Base-by-base conservation (phyloP, 768 basidiomycete genomes). In the Boletellus sp. region DNA sequence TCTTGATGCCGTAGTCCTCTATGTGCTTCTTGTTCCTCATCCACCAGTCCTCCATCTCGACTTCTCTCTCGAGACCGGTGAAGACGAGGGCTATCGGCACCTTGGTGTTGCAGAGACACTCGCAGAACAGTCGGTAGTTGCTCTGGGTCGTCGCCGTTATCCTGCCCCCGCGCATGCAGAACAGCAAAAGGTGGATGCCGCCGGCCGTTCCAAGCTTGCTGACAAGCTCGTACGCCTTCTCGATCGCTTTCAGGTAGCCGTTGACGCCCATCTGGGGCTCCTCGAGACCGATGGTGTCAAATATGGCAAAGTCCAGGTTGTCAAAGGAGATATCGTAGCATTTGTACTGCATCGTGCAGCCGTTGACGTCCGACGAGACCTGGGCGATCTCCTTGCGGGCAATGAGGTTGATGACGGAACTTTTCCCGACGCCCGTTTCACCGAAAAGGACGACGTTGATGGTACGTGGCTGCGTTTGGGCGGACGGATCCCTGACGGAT, bases 111-210 rank as follows among this genome's bases (percentile, higher is more conserved):
- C 76, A 77, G 26, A 77, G 70, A 22, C 70, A 64, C 17, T 76
- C 68, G 31, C 60, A 55, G 55, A 75, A 74, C 17, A 76, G 51
- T 24, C 57, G 51, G 53, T 73, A 77, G 48, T 75, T 77, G 54
- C 66, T 64, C 43, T 67, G 63, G 35, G 64, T 58, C 0, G 68
- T 60, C 16, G 68, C 63, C 31, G 64, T 70, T 59, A 75, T 66
- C 47, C 70, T 59, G 3, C 72, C 68, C 0, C 66, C 72, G 4
- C 70, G 69, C 64, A 76, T 66, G 54, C 70, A 70, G 45, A 70
- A 77, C 3, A 77, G 48, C 5, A 77, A 65, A 13, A 78, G 72
- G 47, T 65, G 70, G 31, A 78, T 60, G 24, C 77, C 75, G 13
- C 62, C 70, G 31, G 50, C 47, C 2, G 35, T 41, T 24, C 50